Conservation (phyloP, 2,329 filamentous ascomycete species). For the Colletotrichum tropicale region DNA sequence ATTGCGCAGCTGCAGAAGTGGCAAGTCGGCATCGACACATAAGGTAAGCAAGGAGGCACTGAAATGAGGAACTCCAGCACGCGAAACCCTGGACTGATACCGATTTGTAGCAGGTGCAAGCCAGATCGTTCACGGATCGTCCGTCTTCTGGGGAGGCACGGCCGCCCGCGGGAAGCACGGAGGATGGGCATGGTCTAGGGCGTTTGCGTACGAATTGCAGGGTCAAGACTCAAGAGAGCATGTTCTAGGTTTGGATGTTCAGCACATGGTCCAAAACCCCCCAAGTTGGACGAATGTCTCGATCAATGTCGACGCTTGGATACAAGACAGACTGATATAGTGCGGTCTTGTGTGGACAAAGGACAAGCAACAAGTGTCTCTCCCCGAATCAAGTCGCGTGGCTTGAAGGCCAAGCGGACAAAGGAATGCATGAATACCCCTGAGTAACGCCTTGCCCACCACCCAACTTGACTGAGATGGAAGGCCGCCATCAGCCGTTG, state of each 20-base stretch:
- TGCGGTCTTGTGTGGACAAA: neutral
- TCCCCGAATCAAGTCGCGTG: neutral
- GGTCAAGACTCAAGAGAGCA: neutral
- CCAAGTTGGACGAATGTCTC: neutral
- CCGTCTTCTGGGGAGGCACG: neutral
- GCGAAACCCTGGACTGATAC: neutral
- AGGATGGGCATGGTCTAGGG: neutral
- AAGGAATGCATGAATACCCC: neutral
- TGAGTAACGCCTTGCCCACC: neutral
- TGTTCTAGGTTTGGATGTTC: neutral
- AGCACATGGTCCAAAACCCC: neutral
- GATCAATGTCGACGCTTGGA: neutral
- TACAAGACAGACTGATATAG: neutral
- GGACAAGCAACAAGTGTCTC: neutral
- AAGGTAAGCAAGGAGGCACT: neutral
- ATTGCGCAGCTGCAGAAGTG: neutral
- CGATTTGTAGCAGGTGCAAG: neutral
- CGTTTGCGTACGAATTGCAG: neutral
- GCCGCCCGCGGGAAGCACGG: neutral
- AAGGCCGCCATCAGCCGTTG: neutral
- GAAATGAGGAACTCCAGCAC: neutral
- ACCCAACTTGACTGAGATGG: neutral
- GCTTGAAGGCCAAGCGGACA: neutral
- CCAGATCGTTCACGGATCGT: neutral
- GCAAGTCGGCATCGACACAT: neutral